These are phyloP conservation scores for Ceratocystis smalleyi DNA, from an alignment of 2,329 filamentous ascomycete genomes.

Conservation along the genomic window DNA sequence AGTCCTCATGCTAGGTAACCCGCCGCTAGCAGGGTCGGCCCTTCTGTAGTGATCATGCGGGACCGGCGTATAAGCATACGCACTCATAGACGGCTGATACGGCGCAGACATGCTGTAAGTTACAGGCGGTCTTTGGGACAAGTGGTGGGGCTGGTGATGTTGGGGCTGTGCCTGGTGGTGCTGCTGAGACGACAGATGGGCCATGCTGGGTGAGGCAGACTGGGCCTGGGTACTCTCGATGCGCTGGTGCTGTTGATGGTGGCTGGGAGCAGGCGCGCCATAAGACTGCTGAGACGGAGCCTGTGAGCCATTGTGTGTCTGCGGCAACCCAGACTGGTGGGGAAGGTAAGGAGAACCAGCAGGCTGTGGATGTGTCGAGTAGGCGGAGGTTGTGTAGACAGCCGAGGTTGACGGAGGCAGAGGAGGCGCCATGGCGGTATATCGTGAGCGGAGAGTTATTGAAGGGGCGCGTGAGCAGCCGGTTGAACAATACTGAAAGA, in stretches of 20 bases:
- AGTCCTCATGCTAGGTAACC: slow-evolving; percentile 29
- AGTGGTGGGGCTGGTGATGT: background rate
- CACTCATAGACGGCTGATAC: slow-evolving; percentile 14
- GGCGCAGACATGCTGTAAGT: slow-evolving; percentile 10
- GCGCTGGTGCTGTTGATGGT: slow-evolving; percentile 8
- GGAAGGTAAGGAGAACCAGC: slow-evolving; percentile 6
- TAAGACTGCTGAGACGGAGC: slow-evolving; percentile 8
- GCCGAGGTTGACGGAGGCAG: slow-evolving; percentile 7
- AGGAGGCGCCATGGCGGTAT: slow-evolving; percentile 9
- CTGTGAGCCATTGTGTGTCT: slow-evolving; percentile 10
- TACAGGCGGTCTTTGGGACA: slow-evolving; percentile 11
- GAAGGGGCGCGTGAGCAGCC: background rate
- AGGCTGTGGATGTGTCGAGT: slow-evolving; percentile 9
- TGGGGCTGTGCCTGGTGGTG: background rate
- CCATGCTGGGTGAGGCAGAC: slow-evolving; percentile 10
- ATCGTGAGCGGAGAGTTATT: background rate
- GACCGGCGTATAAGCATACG: slow-evolving; percentile 10
- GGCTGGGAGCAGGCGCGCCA: background rate
- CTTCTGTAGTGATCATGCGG: slow-evolving; percentile 14
- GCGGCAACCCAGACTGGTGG: slow-evolving; percentile 4
- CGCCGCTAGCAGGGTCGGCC: slow-evolving; percentile 10
- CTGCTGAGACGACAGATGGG: slow-evolving; percentile 11
- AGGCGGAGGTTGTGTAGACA: slow-evolving; percentile 2
- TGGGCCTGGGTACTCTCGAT: slow-evolving; percentile 14
- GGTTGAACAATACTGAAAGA: background rate